These are phyloP conservation scores for Favolaschia claudopus DNA, from an alignment of 768 basidiomycete species.

Conservation along the genomic window DNA sequence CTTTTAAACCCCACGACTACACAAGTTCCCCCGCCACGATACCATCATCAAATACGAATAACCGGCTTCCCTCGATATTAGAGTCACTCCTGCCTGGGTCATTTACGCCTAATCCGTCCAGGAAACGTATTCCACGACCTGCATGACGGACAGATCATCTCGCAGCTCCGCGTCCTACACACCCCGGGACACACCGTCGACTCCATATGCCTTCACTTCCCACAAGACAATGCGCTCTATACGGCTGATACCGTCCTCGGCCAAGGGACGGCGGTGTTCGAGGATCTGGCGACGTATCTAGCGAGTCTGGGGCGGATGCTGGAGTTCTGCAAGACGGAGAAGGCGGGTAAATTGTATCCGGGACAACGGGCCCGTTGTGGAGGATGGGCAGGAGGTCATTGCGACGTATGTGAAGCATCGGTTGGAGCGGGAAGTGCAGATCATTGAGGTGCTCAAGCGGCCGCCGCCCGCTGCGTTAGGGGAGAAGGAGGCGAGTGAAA, in stretches of 20 bases:
- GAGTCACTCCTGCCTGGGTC: constrained; percentile 49
- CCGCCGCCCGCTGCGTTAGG: constrained; percentile 36
- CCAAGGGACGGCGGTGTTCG: constrained; percentile 89
- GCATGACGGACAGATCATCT: constrained; percentile 60
- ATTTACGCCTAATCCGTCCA: constrained; percentile 51
- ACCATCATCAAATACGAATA: constrained; percentile 34
- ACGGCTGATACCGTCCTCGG: constrained; percentile 93
- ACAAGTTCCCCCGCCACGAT: constrained; percentile 67
- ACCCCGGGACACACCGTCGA: constrained; percentile 93
- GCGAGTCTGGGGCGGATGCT: constrained; percentile 67
- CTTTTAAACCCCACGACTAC: constrained; percentile 76
- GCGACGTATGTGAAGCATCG: constrained; percentile 81
- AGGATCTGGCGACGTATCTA: constrained; percentile 79
- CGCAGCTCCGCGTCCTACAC: constrained; percentile 71
- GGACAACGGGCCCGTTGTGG: constrained; percentile 87
- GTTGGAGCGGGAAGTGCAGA: constrained; percentile 80
- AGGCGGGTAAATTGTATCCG: constrained; percentile 66
- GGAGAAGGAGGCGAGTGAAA: neutral
- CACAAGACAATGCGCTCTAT: constrained; percentile 78
- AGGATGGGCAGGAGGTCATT: constrained; percentile 67
- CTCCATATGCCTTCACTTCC: constrained; percentile 77
- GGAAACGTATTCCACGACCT: constrained; percentile 66
- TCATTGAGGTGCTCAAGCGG: constrained; percentile 59
- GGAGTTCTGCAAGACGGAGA: constrained; percentile 41
- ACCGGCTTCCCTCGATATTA: constrained; percentile 49